A percentile compares a stretch with the other conserved stretches of the same genome.
Conservation (phyloP, 2,329 filamentous ascomycete genomes). For the Ophiostoma sp. region DNA sequence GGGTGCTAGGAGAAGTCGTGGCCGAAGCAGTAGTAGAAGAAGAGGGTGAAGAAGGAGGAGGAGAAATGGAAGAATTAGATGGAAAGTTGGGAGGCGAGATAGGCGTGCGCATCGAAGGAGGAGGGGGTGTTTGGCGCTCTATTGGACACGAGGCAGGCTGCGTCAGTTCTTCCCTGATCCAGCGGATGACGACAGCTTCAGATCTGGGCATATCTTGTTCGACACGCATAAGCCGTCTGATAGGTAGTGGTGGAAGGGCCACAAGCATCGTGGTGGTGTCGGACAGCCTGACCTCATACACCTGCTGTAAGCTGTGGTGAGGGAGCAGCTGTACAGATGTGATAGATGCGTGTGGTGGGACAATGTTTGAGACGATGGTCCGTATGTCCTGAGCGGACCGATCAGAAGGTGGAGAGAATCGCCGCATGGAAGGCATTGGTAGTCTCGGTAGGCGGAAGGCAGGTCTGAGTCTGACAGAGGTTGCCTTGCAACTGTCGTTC, state of each 20-base stretch:
- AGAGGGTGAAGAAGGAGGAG: background rate
- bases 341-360: conserved; percentile 33
- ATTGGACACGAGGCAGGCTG: background rate
- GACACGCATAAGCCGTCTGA: conserved; percentile 42
- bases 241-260: conserved; percentile 40
- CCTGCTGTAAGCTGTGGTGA: conserved; percentile 35
- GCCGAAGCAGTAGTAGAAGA: background rate
- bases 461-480: conserved; percentile 23
- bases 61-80: background rate
- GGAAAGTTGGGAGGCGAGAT: background rate
- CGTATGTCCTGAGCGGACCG: conserved; percentile 32
- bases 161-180: conserved; percentile 34
- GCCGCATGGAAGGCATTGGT: conserved; percentile 34
- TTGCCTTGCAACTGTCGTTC: conserved; percentile 19
- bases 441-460: conserved; percentile 12
- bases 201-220: conserved; percentile 42
- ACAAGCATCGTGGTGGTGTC: conserved; percentile 40
- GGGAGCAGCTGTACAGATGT: conserved; percentile 34
- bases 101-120: background rate
- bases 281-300: conserved; percentile 41
- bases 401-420: conserved; percentile 28
- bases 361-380: conserved; percentile 33
- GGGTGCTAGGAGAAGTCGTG: background rate
- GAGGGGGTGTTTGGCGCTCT: background rate
- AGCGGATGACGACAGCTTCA: conserved; percentile 43